Percentiles rank a stretch among this genome's conserved stretches.
phyloP scores from a whole-genome alignment of 192 early-diverging fungal species.

The Linnemannia schmuckeri region DNA sequence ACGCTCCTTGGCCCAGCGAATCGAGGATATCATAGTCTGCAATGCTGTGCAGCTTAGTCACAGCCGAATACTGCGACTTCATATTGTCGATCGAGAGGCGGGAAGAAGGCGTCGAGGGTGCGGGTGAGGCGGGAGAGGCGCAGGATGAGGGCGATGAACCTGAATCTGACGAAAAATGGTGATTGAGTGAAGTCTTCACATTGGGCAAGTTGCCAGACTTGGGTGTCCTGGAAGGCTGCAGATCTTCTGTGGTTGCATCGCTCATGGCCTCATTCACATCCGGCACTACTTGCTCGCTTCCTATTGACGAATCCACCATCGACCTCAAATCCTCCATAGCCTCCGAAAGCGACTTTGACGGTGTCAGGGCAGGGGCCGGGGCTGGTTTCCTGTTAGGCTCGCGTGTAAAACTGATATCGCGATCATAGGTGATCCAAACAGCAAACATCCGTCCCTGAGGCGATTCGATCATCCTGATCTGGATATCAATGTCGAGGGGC shows the following conservation, averaged over 20 bases:
- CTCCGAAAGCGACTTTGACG: conserved; percentile 14
- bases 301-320: not conserved
- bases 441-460: conserved; percentile 65
- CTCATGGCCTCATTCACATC: conserved; percentile 19
- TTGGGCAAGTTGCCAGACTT: conserved; percentile 25
- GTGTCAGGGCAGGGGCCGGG: not conserved
- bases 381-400: conserved; percentile 41
- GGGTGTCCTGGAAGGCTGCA: conserved; percentile 19
- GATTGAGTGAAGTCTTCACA: conserved; percentile 35
- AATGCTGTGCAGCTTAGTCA: conserved; percentile 59
- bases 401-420: conserved; percentile 58
- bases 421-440: conserved; percentile 75
- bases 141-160: conserved; percentile 27
- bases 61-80: conserved; percentile 60
- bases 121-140: conserved; percentile 21
- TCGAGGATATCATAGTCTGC: conserved; percentile 73
- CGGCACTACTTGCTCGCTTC: conserved; percentile 26
- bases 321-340: conserved; percentile 35
- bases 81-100: conserved; percentile 39
- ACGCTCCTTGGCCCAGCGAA: conserved; percentile 78
- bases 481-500: conserved; percentile 69
- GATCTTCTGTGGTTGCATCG: conserved; percentile 10
- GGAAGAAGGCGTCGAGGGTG: conserved; percentile 37
- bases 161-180: conserved; percentile 36
- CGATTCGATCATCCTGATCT: conserved; percentile 68